These are phyloP conservation scores for Dactylonectria estremocensis DNA, from an alignment of 2,329 filamentous ascomycete species.

Conservation along the genomic window DNA sequence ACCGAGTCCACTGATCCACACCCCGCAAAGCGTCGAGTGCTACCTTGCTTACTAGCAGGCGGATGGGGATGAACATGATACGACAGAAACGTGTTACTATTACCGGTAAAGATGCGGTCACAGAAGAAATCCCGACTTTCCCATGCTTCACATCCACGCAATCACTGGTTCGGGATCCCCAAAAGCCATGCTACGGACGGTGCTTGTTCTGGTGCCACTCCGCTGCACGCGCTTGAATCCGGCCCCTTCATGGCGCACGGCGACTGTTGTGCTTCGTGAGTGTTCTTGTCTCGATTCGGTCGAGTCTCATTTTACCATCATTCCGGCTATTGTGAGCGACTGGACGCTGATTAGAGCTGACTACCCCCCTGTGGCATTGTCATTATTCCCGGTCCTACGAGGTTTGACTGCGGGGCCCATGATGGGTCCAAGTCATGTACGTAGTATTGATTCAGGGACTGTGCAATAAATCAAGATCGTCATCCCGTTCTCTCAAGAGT, in stretches of 20 bases:
- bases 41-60: too few species aligned
- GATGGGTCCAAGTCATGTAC: too few species aligned
- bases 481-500: not conserved
- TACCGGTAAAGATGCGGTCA: not conserved
- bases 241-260: not conserved
- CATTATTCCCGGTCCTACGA: not conserved
- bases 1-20: not conserved
- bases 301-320: not conserved
- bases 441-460: too few species aligned
- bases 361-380: not conserved
- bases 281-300: not conserved
- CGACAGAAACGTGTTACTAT: constrained; percentile 1
- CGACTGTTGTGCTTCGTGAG: not conserved
- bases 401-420: not conserved
- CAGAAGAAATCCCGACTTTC: not conserved
- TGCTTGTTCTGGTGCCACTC: not conserved
- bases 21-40: not conserved
- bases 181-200: not conserved
- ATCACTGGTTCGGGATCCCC: not conserved
- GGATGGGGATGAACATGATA: constrained; percentile 1
- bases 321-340: not conserved
- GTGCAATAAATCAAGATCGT: not conserved
- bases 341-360: not conserved
- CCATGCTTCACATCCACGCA: not conserved
- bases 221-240: constrained; percentile 22